Evolutionary conservation across 306 rosid species (phyloP), one percentile per base, ranked within the genome.

Genomic region (Castanospermum australe): DNA sequence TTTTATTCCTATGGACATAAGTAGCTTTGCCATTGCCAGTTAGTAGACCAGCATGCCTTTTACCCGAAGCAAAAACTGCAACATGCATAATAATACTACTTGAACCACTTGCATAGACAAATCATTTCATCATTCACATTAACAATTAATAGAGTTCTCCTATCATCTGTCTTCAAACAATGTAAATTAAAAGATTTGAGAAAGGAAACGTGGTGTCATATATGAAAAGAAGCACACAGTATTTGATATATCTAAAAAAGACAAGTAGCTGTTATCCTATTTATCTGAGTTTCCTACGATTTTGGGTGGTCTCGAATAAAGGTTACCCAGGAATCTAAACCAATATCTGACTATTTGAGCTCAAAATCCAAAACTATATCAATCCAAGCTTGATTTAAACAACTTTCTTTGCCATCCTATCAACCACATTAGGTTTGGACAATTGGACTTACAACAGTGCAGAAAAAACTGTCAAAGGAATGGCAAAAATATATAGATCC

Each of bases 361-460:
- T 4, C 14, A 82, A 61, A 68, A 63, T 52, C 24, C 22, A 79
- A 68, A 38, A 51, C 24, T 52, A 7, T 20, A 22, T 71, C 39
- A 61, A 47, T 24, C 30, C 52, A n/a, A 8, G 54, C 5, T 10
- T 24, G 57, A 50, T 50, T 50, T 39, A 63, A 67, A 39, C 11
- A 52, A 11, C 2, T 52, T 22, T 38, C 11, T 39, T 65, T 24
- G 44, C n/a, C 47, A 38, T 35, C 50, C 63, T 57, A 75, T 57
- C 80, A 66, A 81, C 73, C 41, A 62, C 74, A 80, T 50, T 7
- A 66, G 14, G 74, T 15, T 39, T 25, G 32, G 35, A 4, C 9
- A 67, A 8, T 39, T 25, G 32, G 35, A 4, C 9, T 44, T 14
- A 25, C 13, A 72, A 28, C 48, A 38, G 5, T 4, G 60, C 38